A percentile compares a stretch with the other conserved stretches of the same genome.
Conservation (phyloP, 352 stramenopile species). For the Thraustochytrium striatum region DNA sequence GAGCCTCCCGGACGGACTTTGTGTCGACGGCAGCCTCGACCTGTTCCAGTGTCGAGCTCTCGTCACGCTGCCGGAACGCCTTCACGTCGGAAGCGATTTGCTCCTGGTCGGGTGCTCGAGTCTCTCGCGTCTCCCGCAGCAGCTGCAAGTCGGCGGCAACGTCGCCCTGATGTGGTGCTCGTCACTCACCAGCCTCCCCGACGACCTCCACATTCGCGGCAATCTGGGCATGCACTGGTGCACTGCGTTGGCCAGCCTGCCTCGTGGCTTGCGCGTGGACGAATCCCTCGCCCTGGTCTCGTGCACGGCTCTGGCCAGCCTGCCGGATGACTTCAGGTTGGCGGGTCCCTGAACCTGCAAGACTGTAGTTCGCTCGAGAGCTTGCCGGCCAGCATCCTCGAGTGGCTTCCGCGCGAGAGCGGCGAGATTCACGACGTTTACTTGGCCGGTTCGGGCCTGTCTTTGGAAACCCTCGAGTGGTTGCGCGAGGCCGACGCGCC, state of each 20-base stretch:
- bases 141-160: background rate
- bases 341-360: background rate
- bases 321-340: too few relatives aligned
- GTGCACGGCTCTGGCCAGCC: too few relatives aligned
- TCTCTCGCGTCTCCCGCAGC: background rate
- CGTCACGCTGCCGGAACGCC: background rate
- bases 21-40: background rate
- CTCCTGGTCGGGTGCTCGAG: background rate
- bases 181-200: background rate
- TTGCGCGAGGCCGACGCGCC: too few relatives aligned
- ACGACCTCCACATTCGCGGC: background rate
- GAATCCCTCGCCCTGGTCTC: too few relatives aligned
- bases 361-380: background rate
- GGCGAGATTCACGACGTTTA: background rate
- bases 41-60: background rate
- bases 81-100: background rate
- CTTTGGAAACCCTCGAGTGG: background rate
- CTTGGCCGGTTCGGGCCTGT: background rate
- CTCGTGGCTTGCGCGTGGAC: background rate
- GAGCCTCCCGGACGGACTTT: background rate
- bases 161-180: background rate
- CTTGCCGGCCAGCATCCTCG: too few relatives aligned
- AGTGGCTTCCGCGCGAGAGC: background rate
- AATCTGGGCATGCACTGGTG: background rate
- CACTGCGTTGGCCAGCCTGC: background rate